Percentiles rank a stretch among this genome's conserved stretches.
These are phyloP conservation scores for Hypholoma sublateritium DNA, from an alignment of 768 basidiomycete species.

Conservation along the genomic window DNA sequence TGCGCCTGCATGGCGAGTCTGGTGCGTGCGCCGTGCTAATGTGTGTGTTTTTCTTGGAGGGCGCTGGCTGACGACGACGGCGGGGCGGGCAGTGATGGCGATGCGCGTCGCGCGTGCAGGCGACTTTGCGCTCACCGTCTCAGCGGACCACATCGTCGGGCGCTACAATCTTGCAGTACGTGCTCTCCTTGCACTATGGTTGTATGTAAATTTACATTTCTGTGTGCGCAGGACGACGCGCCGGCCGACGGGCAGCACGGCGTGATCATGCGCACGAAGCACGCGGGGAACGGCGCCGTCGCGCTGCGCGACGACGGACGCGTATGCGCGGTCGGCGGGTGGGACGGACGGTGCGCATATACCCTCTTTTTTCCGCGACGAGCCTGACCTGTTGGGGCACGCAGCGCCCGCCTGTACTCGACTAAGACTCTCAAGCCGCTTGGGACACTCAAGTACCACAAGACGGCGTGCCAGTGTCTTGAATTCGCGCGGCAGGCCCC, in stretches of 20 bases:
- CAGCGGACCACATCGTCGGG: constrained; percentile 81
- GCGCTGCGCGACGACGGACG: constrained; percentile 72
- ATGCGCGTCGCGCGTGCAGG: constrained; percentile 68
- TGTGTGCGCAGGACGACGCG: constrained; percentile 12
- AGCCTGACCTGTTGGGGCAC: neutral
- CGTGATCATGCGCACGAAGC: constrained; percentile 57
- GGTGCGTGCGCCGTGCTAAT: constrained; percentile 39
- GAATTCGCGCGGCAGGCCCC: constrained; percentile 53
- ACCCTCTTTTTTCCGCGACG: neutral
- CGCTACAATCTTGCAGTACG: constrained; percentile 57
- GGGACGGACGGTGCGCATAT: constrained; percentile 83
- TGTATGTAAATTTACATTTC: neutral
- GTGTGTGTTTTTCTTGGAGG: neutral
- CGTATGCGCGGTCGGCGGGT: constrained; percentile 87
- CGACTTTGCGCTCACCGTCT: constrained; percentile 72
- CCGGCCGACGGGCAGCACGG: constrained; percentile 23
- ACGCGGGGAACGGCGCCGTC: constrained; percentile 79
- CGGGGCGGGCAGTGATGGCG: constrained; percentile 67
- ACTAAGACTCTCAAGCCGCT: constrained; percentile 79
- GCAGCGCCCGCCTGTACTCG: constrained; percentile 80
- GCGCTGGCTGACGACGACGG: neutral
- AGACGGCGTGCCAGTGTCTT: constrained; percentile 70
- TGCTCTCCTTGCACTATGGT: neutral
- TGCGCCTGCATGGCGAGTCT: constrained; percentile 69
- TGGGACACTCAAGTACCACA: constrained; percentile 84